These are phyloP conservation scores for Vachellia pachyceras DNA, from an alignment of 306 rosid genomes.

Conservation along the genomic window DNA sequence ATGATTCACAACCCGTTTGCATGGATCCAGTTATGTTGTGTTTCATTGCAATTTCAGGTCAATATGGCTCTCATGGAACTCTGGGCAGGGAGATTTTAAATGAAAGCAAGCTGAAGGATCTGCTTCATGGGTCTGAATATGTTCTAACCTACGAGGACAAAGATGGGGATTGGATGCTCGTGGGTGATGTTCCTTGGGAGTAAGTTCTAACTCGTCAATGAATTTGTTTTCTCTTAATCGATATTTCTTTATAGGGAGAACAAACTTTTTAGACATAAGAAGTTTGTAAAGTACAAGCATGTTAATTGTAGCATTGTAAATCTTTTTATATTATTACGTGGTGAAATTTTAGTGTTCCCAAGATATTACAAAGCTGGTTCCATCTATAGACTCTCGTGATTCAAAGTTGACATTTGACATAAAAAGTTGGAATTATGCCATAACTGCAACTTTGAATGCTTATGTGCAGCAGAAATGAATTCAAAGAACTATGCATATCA, in stretches of 20 bases:
- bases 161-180: conserved; percentile 92
- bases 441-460: background rate
- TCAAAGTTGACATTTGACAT: background rate
- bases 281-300: background rate
- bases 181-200: conserved; percentile 94
- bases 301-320: background rate
- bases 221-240: conserved; percentile 14
- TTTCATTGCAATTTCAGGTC: conserved; percentile 65
- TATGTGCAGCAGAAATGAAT: background rate
- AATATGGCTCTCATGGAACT: conserved; percentile 74
- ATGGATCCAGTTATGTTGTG: conserved; percentile 68
- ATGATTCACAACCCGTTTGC: conserved; percentile 41
- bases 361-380: background rate
- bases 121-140: conserved; percentile 89
- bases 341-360: background rate
- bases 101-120: conserved; percentile 91
- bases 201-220: conserved; percentile 50
- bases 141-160: conserved; percentile 88
- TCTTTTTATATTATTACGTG: conserved; percentile 7
- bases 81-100: conserved; percentile 67
- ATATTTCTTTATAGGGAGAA: background rate
- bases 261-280: background rate
- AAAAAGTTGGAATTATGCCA: conserved; percentile 5
- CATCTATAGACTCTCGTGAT: background rate
- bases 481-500: background rate